A percentile compares a stretch with the other conserved stretches of the same genome.
phyloP scores from a whole-genome alignment of 2,329 filamentous ascomycete species.

The Aureobasidium sp. region DNA sequence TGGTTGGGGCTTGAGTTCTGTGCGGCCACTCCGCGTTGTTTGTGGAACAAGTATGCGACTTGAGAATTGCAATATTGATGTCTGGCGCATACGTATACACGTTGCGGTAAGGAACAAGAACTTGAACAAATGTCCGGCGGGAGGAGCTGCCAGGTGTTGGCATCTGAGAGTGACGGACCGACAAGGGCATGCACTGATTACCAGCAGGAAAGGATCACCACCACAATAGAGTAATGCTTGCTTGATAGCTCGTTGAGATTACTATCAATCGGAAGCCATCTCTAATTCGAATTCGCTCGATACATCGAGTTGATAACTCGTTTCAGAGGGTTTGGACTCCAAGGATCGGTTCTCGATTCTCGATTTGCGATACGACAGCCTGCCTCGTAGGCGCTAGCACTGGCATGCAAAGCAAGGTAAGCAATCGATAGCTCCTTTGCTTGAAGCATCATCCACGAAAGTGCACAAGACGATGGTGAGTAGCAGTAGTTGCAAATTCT shows the following conservation, averaged over 20 bases:
- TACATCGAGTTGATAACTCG: too few relatives aligned
- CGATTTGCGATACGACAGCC: not conserved
- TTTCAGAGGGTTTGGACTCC: not conserved
- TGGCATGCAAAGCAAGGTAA: not conserved
- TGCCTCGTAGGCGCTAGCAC: not conserved
- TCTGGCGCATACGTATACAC: not conserved
- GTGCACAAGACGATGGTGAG: not conserved
- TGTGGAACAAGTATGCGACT: not conserved
- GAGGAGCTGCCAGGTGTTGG: not conserved
- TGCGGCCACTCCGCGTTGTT: not conserved
- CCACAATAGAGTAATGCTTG: not conserved
- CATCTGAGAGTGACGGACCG: not conserved
- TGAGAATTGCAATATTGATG: not conserved
- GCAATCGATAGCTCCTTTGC: not conserved
- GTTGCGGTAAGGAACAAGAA: not conserved
- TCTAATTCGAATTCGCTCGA: not conserved
- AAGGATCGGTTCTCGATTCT: not conserved
- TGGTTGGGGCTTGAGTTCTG: not conserved
- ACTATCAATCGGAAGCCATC: not conserved
- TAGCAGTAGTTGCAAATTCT: not conserved
- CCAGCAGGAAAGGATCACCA: not conserved
- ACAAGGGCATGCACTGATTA: not conserved
- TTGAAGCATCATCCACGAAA: not conserved
- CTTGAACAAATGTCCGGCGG: not conserved
- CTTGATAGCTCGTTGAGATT: not conserved